Conservation (phyloP, 2,329 filamentous ascomycete species). For the Botrytis tulipae region DNA sequence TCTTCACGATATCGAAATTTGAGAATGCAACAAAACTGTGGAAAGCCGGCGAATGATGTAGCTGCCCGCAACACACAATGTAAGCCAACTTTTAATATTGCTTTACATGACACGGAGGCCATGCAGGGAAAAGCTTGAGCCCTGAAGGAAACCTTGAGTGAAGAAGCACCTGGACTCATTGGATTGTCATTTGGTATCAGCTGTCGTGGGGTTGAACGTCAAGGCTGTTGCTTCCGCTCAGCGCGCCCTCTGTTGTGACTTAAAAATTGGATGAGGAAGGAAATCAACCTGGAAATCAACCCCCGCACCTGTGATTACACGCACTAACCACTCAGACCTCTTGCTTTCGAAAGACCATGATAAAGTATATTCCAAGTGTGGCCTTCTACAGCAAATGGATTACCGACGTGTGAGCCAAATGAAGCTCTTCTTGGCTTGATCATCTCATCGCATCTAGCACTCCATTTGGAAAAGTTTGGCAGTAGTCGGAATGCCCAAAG, state of each 20-base stretch:
- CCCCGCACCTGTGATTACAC: slow-evolving; percentile 6
- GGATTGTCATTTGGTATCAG: slow-evolving; percentile 5
- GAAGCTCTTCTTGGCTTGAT: background rate
- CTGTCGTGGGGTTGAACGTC: slow-evolving; percentile 11
- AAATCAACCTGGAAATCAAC: slow-evolving; percentile 10
- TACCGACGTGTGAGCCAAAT: background rate
- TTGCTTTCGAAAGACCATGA: background rate
- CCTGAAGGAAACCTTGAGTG: background rate
- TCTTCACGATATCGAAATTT: background rate
- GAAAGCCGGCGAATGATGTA: slow-evolving; percentile 6
- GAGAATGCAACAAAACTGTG: slow-evolving; percentile 1
- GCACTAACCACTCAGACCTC: slow-evolving; percentile 14
- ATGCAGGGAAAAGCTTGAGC: slow-evolving; percentile 11
- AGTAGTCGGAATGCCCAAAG: background rate
- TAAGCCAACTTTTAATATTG: background rate
- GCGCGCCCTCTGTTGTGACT: slow-evolving; percentile 18
- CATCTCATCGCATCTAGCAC: slow-evolving; percentile 13
- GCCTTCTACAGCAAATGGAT: slow-evolving; percentile 9
- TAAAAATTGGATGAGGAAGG: slow-evolving; percentile 10
- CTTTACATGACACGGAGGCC: background rate
- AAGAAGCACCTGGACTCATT: slow-evolving; percentile 1
- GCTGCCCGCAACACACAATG: background rate
- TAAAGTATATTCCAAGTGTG: slow-evolving; percentile 8
- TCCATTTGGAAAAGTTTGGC: background rate
- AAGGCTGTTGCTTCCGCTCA: slow-evolving; percentile 15